A percentile compares a stretch with the other conserved stretches of the same genome.
phyloP scores from a whole-genome alignment of 768 basidiomycete genomes.

The Phaffia australis region DNA sequence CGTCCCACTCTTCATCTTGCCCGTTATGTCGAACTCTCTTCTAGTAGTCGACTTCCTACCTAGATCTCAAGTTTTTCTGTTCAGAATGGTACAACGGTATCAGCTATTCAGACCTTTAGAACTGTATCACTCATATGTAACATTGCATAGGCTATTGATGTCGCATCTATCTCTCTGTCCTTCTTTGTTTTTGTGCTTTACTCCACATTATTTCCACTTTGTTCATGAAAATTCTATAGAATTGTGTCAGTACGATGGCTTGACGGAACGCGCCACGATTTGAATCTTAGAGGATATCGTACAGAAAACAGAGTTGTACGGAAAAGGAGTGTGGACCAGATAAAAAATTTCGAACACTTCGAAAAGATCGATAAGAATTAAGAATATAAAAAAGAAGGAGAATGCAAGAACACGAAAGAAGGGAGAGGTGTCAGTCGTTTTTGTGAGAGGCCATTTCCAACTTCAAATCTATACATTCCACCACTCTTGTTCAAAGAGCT shows the following conservation, averaged over 20 bases:
- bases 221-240: too few relatives aligned
- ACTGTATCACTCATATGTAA: not conserved
- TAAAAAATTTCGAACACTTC: too few relatives aligned
- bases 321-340: not conserved
- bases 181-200: not conserved
- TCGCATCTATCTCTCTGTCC: not conserved
- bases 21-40: slow-evolving; percentile 67
- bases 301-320: not conserved
- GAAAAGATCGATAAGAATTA: not conserved
- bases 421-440: not conserved
- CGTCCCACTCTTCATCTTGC: slow-evolving; percentile 80
- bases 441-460: not conserved
- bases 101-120: not conserved
- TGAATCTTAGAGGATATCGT: not conserved
- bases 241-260: too few relatives aligned
- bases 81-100: not conserved
- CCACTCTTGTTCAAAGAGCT: not conserved
- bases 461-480: not conserved
- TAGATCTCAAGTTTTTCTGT: slow-evolving; percentile 39
- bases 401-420: not conserved
- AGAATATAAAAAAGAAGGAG: not conserved
- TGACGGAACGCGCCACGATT: not conserved
- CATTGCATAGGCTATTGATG: too few relatives aligned
- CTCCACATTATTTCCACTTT: not conserved
- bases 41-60: slow-evolving; percentile 33